These are phyloP conservation scores for Mortierella sp. DNA, from an alignment of 371 early-diverging fungal species.

Conservation along the genomic window DNA sequence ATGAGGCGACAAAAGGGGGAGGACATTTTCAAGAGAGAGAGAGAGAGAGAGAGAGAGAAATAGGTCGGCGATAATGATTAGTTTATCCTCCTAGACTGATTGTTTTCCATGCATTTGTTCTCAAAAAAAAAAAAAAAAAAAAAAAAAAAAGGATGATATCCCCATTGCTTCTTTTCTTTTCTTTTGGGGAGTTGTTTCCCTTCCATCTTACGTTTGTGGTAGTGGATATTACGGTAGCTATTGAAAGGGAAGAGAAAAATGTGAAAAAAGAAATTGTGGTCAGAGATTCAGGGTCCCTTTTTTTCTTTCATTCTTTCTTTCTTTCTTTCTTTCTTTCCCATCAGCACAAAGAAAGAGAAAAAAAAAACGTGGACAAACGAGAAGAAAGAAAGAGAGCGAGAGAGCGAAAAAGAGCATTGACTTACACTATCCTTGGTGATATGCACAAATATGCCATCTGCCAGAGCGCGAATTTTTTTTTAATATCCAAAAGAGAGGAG, in stretches of 20 bases:
- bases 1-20: too few relatives aligned
- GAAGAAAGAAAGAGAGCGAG: neutral
- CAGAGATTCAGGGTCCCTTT: conserved; percentile 1
- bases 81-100: neutral
- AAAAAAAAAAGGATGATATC: too few relatives aligned
- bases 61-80: too few relatives aligned
- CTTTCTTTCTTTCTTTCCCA: too few relatives aligned
- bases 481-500: too few relatives aligned
- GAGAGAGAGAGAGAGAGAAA: too few relatives aligned
- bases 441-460: conserved; percentile 90
- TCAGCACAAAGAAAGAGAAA: too few relatives aligned
- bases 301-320: too few relatives aligned
- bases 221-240: conserved; percentile 90
- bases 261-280: neutral
- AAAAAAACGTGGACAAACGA: too few relatives aligned
- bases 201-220: conserved; percentile 84
- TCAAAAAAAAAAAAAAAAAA: too few relatives aligned
- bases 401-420: too few relatives aligned
- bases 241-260: conserved; percentile 12
- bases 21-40: too few relatives aligned
- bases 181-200: neutral
- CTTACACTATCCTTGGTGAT: conserved; percentile 88
- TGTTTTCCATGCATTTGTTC: neutral
- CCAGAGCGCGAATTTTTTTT: conserved; percentile 84
- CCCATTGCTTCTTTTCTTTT: neutral